These are phyloP conservation scores for Bolboschoenus planiculmis DNA, from an alignment of 176 grass and related monocot genomes.

Conservation along the genomic window DNA sequence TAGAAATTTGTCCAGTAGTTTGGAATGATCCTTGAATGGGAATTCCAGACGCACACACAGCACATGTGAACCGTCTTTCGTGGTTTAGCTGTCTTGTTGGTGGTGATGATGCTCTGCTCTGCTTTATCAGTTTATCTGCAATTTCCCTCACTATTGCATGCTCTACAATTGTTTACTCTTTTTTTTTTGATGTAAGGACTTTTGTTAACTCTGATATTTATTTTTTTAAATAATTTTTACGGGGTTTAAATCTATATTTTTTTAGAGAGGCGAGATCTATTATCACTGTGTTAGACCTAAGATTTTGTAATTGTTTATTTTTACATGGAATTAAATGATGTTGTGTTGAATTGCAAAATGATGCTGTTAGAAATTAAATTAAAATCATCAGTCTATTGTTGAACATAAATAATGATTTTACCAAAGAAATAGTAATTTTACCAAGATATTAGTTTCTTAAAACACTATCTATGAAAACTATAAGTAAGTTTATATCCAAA, in stretches of 20 bases:
- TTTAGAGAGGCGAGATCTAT: too few species aligned
- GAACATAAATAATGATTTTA: too few species aligned
- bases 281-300: too few species aligned
- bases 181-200: not conserved
- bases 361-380: too few species aligned
- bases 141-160: not conserved
- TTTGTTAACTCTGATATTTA: too few species aligned
- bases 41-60: conserved; percentile 22
- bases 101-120: too few species aligned
- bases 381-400: too few species aligned
- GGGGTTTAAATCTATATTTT: too few species aligned
- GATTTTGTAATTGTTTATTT: too few species aligned
- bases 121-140: not conserved
- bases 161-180: not conserved
- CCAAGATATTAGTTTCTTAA: not conserved
- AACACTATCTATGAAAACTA: not conserved
- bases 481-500: not conserved
- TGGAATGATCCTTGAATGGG: conserved; percentile 8
- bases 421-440: not conserved
- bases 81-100: conserved; percentile 19
- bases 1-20: conserved; percentile 17
- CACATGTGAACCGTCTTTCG: conserved; percentile 21
- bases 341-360: too few species aligned
- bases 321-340: too few species aligned
- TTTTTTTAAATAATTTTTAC: too few species aligned